Evolutionary conservation across 345 rosid genomes (phyloP).

Genomic region (Boechera retrofracta): DNA sequence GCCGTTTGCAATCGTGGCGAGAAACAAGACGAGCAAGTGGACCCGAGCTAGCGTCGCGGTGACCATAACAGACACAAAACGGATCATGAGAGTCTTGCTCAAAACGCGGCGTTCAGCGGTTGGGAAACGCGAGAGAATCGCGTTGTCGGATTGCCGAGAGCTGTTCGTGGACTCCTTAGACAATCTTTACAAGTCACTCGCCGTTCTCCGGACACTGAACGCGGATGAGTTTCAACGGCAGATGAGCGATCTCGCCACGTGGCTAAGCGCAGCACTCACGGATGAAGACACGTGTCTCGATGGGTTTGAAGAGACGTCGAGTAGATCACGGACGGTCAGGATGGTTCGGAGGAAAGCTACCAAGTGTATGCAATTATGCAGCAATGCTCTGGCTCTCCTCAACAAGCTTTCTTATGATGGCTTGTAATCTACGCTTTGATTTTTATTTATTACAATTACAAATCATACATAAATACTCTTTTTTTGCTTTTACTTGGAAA

Average conservation of each 20-base stretch:
- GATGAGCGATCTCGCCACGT: slow-evolving; percentile 69
- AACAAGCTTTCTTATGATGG: slow-evolving; percentile 72
- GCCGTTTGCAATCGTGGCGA: slow-evolving; percentile 64
- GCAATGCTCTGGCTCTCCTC: slow-evolving; percentile 84
- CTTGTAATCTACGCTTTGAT: slow-evolving; percentile 19
- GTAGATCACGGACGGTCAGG: slow-evolving; percentile 43
- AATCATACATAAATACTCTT: too few relatives aligned
- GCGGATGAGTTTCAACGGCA: slow-evolving; percentile 50
- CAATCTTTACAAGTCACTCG: slow-evolving; percentile 66
- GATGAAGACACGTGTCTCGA: slow-evolving; percentile 75
- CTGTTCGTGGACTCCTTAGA: slow-evolving; percentile 55
- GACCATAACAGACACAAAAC: slow-evolving; percentile 60
- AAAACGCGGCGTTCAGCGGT: slow-evolving; percentile 39
- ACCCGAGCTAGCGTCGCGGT: slow-evolving; percentile 84
- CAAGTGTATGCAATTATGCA: slow-evolving; percentile 57
- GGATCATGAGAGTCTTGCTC: slow-evolving; percentile 32
- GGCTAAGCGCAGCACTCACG: slow-evolving; percentile 76
- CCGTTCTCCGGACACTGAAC: slow-evolving; percentile 57
- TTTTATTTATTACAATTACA: too few relatives aligned
- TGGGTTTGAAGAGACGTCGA: slow-evolving; percentile 58
- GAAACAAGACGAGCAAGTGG: slow-evolving; percentile 70
- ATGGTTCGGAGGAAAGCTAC: slow-evolving; percentile 50
- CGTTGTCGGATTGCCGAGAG: slow-evolving; percentile 77
- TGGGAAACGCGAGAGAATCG: slow-evolving; percentile 43
- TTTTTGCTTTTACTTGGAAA: too few relatives aligned